Evolutionary conservation across 495 filamentous ascomycete genomes (phyloP).

Genomic region (Aspergillus nanangensis): DNA sequence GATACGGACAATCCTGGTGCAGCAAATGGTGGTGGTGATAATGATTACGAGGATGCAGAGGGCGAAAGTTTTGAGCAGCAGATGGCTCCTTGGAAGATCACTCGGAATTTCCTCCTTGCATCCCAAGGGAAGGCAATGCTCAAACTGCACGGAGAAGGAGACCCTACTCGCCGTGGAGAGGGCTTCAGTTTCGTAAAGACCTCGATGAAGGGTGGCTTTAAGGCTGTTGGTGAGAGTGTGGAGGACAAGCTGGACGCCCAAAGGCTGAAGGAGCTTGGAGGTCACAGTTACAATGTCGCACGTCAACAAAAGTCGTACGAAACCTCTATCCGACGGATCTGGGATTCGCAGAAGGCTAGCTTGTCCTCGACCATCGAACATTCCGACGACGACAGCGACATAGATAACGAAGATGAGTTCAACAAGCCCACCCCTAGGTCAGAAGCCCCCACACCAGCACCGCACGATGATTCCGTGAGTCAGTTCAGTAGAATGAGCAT

Average conservation of each 20-base stretch:
- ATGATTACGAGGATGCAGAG: slow-evolving; percentile 61
- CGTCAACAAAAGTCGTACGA: slow-evolving; percentile 87
- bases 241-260: slow-evolving; percentile 80
- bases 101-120: slow-evolving; percentile 91
- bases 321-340: slow-evolving; percentile 80
- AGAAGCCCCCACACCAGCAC: slow-evolving; percentile 54
- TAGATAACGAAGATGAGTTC: slow-evolving; percentile 65
- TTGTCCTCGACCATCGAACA: slow-evolving; percentile 62
- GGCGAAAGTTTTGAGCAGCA: slow-evolving; percentile 76
- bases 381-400: slow-evolving; percentile 57
- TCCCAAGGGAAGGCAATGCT: slow-evolving; percentile 97
- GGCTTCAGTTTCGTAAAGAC: slow-evolving; percentile 95
- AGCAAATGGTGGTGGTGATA: slow-evolving; percentile 11
- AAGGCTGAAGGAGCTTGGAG: slow-evolving; percentile 81
- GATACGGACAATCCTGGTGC: slow-evolving; percentile 65
- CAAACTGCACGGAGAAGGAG: slow-evolving; percentile 85
- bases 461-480: slow-evolving; percentile 79
- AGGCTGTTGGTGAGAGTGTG: slow-evolving; percentile 82
- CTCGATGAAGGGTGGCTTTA: slow-evolving; percentile 98
- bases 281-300: slow-evolving; percentile 96
- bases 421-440: slow-evolving; percentile 58
- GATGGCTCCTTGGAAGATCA: slow-evolving; percentile 91
- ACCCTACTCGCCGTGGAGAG: slow-evolving; percentile 90
- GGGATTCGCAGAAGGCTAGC: slow-evolving; percentile 79
- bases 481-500: slow-evolving; percentile 79